Percentiles rank a stretch among this genome's conserved stretches.
phyloP scores from a whole-genome alignment of 441 rosid species.

The Syzygium syzygioides region DNA sequence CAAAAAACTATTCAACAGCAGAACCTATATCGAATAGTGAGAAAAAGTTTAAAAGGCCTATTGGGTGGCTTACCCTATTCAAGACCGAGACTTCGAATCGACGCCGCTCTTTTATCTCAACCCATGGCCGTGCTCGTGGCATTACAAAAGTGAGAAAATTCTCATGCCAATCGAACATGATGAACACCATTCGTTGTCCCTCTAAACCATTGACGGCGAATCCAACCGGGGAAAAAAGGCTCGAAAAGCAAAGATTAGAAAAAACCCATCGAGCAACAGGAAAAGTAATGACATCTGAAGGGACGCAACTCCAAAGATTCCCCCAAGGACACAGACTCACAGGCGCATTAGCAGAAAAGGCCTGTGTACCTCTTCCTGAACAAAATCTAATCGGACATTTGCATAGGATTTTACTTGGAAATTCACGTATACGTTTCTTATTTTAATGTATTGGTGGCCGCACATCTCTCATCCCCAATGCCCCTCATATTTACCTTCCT shows the following conservation, averaged over 20 bases:
- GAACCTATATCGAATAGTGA: background rate
- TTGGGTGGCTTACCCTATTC: background rate
- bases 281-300: background rate
- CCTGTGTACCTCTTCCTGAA: background rate
- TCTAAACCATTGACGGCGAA: background rate
- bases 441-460: too few relatives aligned
- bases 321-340: background rate
- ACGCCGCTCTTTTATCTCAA: background rate
- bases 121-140: background rate
- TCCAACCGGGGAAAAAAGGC: background rate
- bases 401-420: too few relatives aligned
- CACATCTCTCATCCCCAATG: rapidly evolving
- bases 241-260: background rate
- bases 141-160: background rate
- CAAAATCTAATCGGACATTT: background rate
- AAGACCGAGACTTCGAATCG: background rate
- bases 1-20: background rate
- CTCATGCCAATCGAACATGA: background rate
- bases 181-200: background rate
- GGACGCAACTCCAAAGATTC: background rate
- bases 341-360: background rate
- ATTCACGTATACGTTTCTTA: too few relatives aligned
- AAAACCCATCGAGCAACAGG: background rate
- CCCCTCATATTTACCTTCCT: too few relatives aligned
- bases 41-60: background rate